Evolutionary conservation across 2,329 filamentous ascomycete species (phyloP).

Genomic region (Fusarium temperatum): DNA sequence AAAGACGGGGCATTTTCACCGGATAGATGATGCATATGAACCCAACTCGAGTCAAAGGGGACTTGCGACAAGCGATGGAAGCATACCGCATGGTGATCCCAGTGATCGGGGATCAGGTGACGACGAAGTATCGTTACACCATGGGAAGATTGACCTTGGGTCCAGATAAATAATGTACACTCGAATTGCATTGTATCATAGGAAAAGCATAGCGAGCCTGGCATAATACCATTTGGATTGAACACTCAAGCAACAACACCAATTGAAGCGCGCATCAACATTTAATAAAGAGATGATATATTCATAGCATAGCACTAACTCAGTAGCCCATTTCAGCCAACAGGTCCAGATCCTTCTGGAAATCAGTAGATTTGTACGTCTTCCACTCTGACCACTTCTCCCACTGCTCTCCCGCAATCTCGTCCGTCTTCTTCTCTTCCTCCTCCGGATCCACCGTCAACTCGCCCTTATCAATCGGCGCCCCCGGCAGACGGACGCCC

Average conservation of each 20-base stretch:
- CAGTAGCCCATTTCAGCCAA: not conserved
- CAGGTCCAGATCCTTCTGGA: not conserved
- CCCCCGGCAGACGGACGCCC: not conserved
- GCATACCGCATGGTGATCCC: not conserved
- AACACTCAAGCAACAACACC: too few relatives aligned
- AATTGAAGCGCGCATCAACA: not conserved
- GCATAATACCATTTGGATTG: not conserved
- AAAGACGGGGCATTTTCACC: slow-evolving; percentile 9
- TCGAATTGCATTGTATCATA: not conserved
- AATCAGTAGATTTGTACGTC: not conserved
- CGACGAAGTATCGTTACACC: not conserved
- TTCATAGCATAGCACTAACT: not conserved
- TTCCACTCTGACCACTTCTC: not conserved
- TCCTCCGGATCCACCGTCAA: not conserved
- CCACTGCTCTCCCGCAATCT: not conserved
- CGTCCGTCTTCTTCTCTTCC: not conserved
- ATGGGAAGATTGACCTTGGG: not conserved
- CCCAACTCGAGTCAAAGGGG: not conserved
- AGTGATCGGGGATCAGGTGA: slow-evolving; percentile 1
- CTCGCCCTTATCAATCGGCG: not conserved
- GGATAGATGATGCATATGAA: slow-evolving; percentile 4
- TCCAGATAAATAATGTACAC: not conserved
- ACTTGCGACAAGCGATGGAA: not conserved
- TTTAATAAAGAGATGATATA: too few relatives aligned
- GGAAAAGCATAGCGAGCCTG: not conserved